Evolutionary conservation across 1,284 basidiomycete genomes (phyloP).

Genomic region (Cutaneotrichosporon curvatum): DNA sequence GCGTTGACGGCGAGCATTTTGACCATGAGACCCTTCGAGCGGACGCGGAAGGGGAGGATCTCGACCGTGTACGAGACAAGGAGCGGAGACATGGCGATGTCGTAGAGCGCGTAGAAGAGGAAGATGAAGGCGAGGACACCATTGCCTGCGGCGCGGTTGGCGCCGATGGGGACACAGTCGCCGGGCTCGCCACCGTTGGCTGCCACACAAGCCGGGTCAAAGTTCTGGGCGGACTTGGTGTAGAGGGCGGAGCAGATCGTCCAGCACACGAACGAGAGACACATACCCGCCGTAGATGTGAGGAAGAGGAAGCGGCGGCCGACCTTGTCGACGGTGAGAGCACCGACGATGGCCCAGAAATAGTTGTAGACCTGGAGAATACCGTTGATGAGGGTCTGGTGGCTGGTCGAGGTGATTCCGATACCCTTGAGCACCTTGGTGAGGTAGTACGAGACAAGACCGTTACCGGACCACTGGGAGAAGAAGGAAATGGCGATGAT

Average conservation of each 20-base stretch:
- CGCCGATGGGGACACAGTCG: slow-evolving; percentile 23
- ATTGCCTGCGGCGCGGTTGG: slow-evolving; percentile 11
- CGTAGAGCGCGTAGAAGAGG: slow-evolving; percentile 43
- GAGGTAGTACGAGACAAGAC: slow-evolving; percentile 53
- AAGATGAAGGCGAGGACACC: slow-evolving; percentile 19
- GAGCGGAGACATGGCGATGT: slow-evolving; percentile 44
- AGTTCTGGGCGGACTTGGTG: slow-evolving; percentile 20
- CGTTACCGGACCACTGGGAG: slow-evolving; percentile 35
- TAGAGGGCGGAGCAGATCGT: slow-evolving; percentile 62
- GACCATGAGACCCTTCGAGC: slow-evolving; percentile 70
- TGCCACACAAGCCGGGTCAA: slow-evolving; percentile 8
- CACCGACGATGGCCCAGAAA: slow-evolving; percentile 19
- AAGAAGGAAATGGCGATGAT: slow-evolving; percentile 36
- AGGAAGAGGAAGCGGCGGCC: slow-evolving; percentile 31
- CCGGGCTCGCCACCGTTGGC: slow-evolving; percentile 42
- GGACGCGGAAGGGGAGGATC: slow-evolving; percentile 45
- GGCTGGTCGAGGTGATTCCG: slow-evolving; percentile 57
- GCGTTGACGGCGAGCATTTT: slow-evolving; percentile 37
- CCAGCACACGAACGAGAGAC: slow-evolving; percentile 57
- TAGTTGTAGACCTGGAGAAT: slow-evolving; percentile 18
- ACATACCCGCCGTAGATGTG: slow-evolving; percentile 19
- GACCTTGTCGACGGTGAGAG: slow-evolving; percentile 36
- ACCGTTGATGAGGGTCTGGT: slow-evolving; percentile 60
- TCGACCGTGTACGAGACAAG: slow-evolving; percentile 19
- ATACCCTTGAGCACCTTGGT: slow-evolving; percentile 62